Percentiles rank a stretch among this genome's conserved stretches.
Evolutionary conservation across 1,139 yeast genomes (phyloP).

Genomic region (Lodderomyces parapsilosis): DNA sequence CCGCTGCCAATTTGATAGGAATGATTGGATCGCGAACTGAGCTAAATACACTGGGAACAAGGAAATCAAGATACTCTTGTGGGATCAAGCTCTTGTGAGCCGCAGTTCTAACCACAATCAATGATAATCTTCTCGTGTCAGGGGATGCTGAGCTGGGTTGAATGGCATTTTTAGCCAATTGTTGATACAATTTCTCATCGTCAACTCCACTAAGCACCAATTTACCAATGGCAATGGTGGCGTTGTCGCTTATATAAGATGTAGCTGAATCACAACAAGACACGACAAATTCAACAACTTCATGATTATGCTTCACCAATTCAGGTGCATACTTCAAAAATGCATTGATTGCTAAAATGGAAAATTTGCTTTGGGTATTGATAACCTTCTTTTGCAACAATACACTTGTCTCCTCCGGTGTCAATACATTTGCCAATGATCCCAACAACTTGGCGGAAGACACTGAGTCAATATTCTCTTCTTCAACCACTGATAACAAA

Average conservation of each 20-base stretch:
- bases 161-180: conserved; percentile 49
- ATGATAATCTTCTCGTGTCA: conserved; percentile 79
- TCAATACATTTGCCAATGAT: conserved; percentile 66
- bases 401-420: conserved; percentile 60
- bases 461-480: conserved; percentile 65
- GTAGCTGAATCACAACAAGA: conserved; percentile 44
- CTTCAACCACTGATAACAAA: conserved; percentile 74
- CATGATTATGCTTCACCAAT: conserved; percentile 22
- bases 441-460: conserved; percentile 81
- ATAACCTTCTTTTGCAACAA: conserved; percentile 65
- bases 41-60: conserved; percentile 75
- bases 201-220: conserved; percentile 53
- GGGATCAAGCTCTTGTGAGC: conserved; percentile 52
- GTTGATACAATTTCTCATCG: conserved; percentile 38
- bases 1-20: conserved; percentile 93
- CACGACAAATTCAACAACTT: conserved; percentile 38
- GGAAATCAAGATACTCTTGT: conserved; percentile 49
- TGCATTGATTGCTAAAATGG: conserved; percentile 73
- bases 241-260: conserved; percentile 71
- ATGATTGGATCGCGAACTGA: conserved; percentile 83
- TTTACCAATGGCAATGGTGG: conserved; percentile 84
- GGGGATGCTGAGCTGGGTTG: conserved; percentile 60
- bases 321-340: conserved; percentile 77
- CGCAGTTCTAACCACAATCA: conserved; percentile 74
- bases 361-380: conserved; percentile 53